Percentiles rank a stretch among this genome's conserved stretches.
These are phyloP conservation scores for Eudorina sp. DNA, from an alignment of 139 green algal species.

Conservation along the genomic window DNA sequence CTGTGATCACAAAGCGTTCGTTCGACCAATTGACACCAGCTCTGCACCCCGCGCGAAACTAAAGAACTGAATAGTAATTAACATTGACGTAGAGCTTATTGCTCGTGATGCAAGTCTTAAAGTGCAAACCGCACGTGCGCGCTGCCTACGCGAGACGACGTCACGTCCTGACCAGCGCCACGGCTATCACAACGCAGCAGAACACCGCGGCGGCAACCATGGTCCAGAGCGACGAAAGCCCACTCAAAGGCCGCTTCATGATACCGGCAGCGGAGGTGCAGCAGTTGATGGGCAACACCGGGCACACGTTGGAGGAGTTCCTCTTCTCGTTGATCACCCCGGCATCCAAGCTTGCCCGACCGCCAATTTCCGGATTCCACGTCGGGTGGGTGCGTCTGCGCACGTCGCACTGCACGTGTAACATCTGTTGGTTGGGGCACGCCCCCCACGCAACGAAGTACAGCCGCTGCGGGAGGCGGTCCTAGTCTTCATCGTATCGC, in stretches of 20 bases:
- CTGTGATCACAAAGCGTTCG: no score
- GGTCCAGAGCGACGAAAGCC: background rate
- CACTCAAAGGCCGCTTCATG: conserved; percentile 49
- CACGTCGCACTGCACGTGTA: no score
- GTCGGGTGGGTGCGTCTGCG: conserved; percentile 81
- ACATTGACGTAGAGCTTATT: no score
- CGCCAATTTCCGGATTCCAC: conserved; percentile 82
- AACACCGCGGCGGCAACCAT: background rate
- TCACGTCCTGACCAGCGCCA: background rate
- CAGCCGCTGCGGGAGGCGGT: no score
- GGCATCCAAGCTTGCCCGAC: conserved; percentile 72
- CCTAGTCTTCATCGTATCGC: no score
- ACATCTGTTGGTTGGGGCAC: no score
- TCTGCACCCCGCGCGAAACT: no score
- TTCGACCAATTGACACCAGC: no score
- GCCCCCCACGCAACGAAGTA: no score
- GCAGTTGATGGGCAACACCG: conserved; percentile 53
- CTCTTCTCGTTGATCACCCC: conserved; percentile 74
- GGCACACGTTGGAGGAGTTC: conserved; percentile 68
- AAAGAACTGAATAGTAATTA: no score
- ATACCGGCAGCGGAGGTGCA: conserved; percentile 60
- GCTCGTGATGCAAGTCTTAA: background rate
- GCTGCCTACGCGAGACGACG: background rate
- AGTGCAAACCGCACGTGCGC: background rate
- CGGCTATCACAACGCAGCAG: background rate